A percentile compares a stretch with the other conserved stretches of the same genome.
These are phyloP conservation scores for Beauveria sp. DNA, from an alignment of 2,329 filamentous ascomycete genomes.

Conservation along the genomic window DNA sequence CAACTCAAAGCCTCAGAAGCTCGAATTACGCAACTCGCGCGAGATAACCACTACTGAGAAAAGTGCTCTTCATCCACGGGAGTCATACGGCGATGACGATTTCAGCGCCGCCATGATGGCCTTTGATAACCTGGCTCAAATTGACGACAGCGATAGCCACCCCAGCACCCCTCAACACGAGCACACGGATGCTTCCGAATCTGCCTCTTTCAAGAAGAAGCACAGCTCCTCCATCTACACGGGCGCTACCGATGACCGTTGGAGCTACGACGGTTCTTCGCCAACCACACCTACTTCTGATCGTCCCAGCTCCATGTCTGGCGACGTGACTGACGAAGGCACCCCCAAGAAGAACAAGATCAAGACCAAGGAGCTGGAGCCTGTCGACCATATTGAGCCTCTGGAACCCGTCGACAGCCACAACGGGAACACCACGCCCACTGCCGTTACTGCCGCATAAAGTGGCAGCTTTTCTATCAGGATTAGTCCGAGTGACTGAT, in stretches of 20 bases:
- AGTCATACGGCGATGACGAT: background rate
- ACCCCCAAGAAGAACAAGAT: slow-evolving; percentile 25
- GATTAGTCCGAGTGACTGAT: background rate
- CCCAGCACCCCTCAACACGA: slow-evolving; percentile 16
- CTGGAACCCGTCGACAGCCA: background rate
- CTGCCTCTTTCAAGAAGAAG: slow-evolving; percentile 22
- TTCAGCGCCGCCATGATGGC: background rate
- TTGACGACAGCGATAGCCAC: slow-evolving; percentile 10
- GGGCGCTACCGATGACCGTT: slow-evolving; percentile 28
- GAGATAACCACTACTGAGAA: background rate
- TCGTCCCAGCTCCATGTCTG: slow-evolving; percentile 24
- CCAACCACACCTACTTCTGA: slow-evolving; percentile 32
- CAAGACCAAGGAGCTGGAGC: slow-evolving; percentile 10
- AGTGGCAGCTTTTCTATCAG: background rate
- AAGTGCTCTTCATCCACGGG: background rate
- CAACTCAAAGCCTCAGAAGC: slow-evolving; percentile 13
- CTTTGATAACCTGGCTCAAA: slow-evolving; percentile 7
- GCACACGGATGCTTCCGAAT: slow-evolving; percentile 22
- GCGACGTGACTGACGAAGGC: slow-evolving; percentile 24
- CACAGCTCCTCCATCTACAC: slow-evolving; percentile 32
- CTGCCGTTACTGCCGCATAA: slow-evolving; percentile 7
- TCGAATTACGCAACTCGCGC: slow-evolving; percentile 7
- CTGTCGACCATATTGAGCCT: background rate
- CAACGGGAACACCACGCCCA: slow-evolving; percentile 9
- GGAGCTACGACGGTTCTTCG: slow-evolving; percentile 29